Evolutionary conservation across 768 basidiomycete genomes (phyloP), one percentile per base, ranked within the genome.

Genomic region (Amanita thiersii): DNA sequence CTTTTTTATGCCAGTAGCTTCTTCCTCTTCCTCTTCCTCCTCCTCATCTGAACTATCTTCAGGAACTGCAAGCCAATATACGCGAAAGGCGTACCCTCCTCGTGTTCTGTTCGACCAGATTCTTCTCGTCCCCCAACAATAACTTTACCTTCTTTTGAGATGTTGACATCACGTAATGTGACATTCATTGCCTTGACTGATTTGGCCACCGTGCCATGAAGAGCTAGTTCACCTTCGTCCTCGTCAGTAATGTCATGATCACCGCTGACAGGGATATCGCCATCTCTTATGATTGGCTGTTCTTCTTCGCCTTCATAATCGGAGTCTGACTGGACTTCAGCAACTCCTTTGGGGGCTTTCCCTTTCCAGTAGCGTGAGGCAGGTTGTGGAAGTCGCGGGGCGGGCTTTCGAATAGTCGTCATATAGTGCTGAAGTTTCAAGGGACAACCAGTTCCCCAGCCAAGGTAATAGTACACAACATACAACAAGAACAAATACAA

Each of bases 341-440:
- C 64, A 24, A 64, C 70, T 34, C 85, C 86, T 58, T 87, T 89
- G 0, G 89, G 89, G 0, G 79, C 86, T 51, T 89, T 88, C 42
- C 91, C 91, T 51, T 85, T 86, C 80, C 88, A 87, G 60, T 94
- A 93, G 2, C 91, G 83, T 4, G 77, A 83, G 2, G 77, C 88
- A 3, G 91, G 87, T 39, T 72, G 68, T n/a, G 87, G 73, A 5
- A 79, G 71, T n/a, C 86, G 77, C 15, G 82, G 77, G 5, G 86
- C 86, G 46, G 77, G 75, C 51, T 89, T 89, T 46, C 79, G 72
- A 12, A 60, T 50, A 18, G 62, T 47, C n/a, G 58, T 43, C 42
- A 43, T 43, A 25, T 3, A 5, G 4, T 9, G 18, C 19, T 12
- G 5, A 10, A 3, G 5, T 12, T n/a, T 20, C 10, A 20, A 26